Conservation (phyloP, 495 filamentous ascomycete species). For the Daldinia decipiens region DNA sequence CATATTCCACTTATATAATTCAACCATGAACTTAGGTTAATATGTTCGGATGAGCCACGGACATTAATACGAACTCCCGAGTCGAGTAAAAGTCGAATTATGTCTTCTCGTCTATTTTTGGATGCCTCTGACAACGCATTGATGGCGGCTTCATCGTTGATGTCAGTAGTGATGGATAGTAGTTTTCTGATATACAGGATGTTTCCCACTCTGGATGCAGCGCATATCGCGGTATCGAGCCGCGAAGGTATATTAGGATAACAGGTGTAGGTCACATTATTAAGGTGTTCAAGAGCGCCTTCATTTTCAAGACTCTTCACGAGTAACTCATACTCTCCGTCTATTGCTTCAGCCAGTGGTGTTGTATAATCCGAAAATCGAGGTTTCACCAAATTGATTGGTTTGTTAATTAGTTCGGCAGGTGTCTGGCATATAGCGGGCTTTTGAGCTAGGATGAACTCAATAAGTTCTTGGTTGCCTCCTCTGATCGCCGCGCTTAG, state of each 20-base stretch:
- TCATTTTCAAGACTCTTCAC: constrained; percentile 14
- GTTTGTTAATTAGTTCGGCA: neutral
- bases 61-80: neutral
- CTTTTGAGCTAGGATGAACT: constrained; percentile 23
- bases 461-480: constrained; percentile 17
- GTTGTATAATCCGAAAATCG: neutral
- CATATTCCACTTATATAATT: neutral
- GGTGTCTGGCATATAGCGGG: constrained; percentile 6
- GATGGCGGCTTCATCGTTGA: too few relatives aligned
- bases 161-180: neutral
- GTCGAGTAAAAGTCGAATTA: constrained; percentile 11
- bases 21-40: neutral
- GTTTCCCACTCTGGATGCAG: constrained; percentile 14
- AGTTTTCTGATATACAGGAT: constrained; percentile 12
- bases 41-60: too few relatives aligned
- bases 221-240: neutral
- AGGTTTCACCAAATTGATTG: too few relatives aligned
- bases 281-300: constrained; percentile 15
- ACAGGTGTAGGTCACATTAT: neutral
- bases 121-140: neutral
- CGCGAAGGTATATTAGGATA: too few relatives aligned
- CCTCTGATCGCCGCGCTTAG: constrained; percentile 27
- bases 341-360: constrained; percentile 33
- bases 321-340: neutral
- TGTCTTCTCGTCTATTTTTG: neutral